Evolutionary conservation across 2,329 filamentous ascomycete genomes (phyloP), one percentile per base, ranked within the genome.

Genomic region (Phialemonium atrogriseum): DNA sequence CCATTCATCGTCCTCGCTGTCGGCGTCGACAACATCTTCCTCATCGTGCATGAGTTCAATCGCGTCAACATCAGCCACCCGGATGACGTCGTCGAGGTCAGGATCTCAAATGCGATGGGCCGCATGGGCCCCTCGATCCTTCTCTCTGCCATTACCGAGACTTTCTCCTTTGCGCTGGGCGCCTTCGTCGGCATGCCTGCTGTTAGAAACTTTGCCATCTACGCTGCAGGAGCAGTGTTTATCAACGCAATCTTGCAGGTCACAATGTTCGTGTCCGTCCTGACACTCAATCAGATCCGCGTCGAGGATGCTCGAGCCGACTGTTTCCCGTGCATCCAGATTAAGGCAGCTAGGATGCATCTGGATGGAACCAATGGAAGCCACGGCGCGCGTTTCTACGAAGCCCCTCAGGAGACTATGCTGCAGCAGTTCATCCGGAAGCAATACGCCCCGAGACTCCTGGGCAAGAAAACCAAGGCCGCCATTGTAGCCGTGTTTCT

Each of bases 41-140:
- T 98, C 34, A 94, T 98, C 37, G 91, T 98, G 1, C 91, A 98
- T 57, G 91, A 98, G 57, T 94, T 98, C 37, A 91, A 98, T 53
- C 75, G 91, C 18, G 84, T 95, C 52, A 98, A 98, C 49, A 63
- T 87, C 45, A 94, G 82, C 54, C 84, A 94, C 48, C 86, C 88
- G 0, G 88, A 96, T 49, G 82, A 88, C 40, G 73, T 82, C 54
- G 80, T 98, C 3, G 83, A 94, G 44, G 79, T 88, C 49, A 76
- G 91, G 16, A 79, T 96, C 34, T 82, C 86, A 5, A 80, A 83
- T 49, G 84, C 91, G 3, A 67, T 96, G n/a, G 89, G 91, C 14
- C 78, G 91, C 33, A 98, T 98, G 79, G 91, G 91, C 0, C 91
- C 91, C 3, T 96, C 89, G 2, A 96, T 98, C 33, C 70, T 98